Evolutionary conservation across 805 yeast genomes (phyloP).

Genomic region (Komagataella pastoris): DNA sequence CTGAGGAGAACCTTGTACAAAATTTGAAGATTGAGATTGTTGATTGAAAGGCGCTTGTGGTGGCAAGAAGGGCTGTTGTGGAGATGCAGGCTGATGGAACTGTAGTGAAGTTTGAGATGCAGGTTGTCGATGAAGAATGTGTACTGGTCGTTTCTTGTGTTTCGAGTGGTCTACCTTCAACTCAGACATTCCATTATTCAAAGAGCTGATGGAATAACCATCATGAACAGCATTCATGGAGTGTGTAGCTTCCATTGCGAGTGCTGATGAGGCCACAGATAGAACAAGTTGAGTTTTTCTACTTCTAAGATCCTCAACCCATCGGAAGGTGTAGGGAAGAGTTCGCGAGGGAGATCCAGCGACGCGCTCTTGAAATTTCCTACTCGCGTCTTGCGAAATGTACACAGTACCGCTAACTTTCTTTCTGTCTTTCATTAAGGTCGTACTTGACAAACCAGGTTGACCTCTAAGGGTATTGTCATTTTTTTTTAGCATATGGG

Average conservation of each 20-base stretch:
- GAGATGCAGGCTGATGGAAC: not conserved
- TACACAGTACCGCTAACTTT: not conserved
- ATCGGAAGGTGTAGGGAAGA: not conserved
- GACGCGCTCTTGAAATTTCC: not conserved
- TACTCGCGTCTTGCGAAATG: not conserved
- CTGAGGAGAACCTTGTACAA: not conserved
- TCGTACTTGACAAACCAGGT: not conserved
- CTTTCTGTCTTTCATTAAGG: not conserved
- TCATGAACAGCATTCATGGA: not conserved
- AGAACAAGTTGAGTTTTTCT: not conserved
- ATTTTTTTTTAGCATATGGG: constrained; percentile 39
- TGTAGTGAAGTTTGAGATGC: not conserved
- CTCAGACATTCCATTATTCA: not conserved
- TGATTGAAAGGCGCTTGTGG: not conserved
- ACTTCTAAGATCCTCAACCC: not conserved
- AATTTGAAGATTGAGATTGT: not conserved
- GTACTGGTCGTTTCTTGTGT: not conserved
- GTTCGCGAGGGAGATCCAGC: not conserved
- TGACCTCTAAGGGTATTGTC: not conserved
- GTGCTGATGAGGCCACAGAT: not conserved
- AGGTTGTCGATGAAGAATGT: not conserved
- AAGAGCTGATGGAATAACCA: not conserved
- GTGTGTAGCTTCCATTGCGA: not conserved
- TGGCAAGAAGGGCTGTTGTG: not conserved
- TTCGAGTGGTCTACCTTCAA: not conserved